Conservation (phyloP, 1,139 yeast genomes). For the Scheffersomyces stambukii region DNA sequence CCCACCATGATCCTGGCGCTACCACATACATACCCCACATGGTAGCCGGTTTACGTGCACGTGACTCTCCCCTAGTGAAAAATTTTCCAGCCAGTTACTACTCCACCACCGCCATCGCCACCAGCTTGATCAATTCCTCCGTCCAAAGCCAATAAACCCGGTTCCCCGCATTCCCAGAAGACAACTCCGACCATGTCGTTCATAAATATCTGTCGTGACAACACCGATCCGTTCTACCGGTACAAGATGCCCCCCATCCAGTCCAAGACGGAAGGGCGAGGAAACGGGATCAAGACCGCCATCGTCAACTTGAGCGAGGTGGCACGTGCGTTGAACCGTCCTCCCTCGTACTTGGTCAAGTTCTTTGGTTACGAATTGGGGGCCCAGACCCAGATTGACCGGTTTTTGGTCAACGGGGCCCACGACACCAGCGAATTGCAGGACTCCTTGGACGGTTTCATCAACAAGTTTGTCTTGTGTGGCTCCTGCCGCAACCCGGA, state of each 20-base stretch:
- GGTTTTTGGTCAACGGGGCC: constrained; percentile 91
- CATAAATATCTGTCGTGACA: constrained; percentile 94
- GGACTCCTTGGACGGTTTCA: constrained; percentile 92
- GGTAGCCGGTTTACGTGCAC: too few species aligned
- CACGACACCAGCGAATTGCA: constrained; percentile 90
- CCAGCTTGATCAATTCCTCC: too few species aligned
- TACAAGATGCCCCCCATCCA: constrained; percentile 98
- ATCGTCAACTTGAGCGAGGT: constrained; percentile 88
- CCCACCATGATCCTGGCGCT: too few species aligned
- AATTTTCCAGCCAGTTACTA: too few species aligned
- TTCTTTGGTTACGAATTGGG: constrained; percentile 96
- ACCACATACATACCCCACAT: too few species aligned
- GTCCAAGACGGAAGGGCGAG: constrained; percentile 97
- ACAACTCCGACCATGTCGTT: constrained; percentile 65
- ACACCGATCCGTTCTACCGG: constrained; percentile 97
- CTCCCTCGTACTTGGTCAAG: constrained; percentile 86
- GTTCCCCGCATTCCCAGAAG: too few species aligned
- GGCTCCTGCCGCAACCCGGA: constrained; percentile 96
- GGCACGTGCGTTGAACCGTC: constrained; percentile 91
- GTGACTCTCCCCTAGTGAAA: too few species aligned
- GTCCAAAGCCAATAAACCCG: too few species aligned
- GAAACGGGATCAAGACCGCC: constrained; percentile 98
- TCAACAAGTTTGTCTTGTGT: constrained; percentile 88
- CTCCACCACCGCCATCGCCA: too few species aligned
- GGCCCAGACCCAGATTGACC: constrained; percentile 89